Evolutionary conservation across 805 yeast species (phyloP), one percentile per base, ranked within the genome.

Genomic region (Kazachstania viticola): DNA sequence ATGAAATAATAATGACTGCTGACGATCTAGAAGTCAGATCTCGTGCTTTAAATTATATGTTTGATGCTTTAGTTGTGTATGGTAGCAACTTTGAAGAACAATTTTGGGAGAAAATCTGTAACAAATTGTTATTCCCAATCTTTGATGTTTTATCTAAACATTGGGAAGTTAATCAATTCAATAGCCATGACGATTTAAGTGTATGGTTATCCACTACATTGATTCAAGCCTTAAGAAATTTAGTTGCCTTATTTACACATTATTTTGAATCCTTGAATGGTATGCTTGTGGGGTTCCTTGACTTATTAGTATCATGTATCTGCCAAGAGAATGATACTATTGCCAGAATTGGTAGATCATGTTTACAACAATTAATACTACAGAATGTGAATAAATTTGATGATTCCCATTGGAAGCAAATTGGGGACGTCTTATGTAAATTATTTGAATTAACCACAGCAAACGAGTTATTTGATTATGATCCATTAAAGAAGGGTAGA

Each of bases 281-380:
- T 26, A 73, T 81, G 70, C 63, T 88, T 31, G 81, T 75, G 38
- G 91, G 83, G 1, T 84, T 80, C 52, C 64, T 93, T 55, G 74
- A 73, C 14, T 64, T 93, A 31, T 58, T 91, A 35, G 75, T 76
- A 2, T 77, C 88, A 5, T 91, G 98, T 58, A 83, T 91, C 31
- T 84, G 95, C 46, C 98, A 91, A 56, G 95, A 87, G 46, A 88
- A 91, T 53, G 98, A 91, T 48, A 87, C 97, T 0, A 85, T 93
- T 46, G 93, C 96, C 0, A 69, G 94, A 46, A 88, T 88, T 42
- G 99, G 98, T 21, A 71, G 93, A 48, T 73, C 88, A 7, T 87
- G 98, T 53, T 65, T 91, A 36, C 79, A 80, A 43, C 80, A 77
- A 41, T 64, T 91, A 38, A 68, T 91, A 35, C 58, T 76, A n/a